phyloP scores from a whole-genome alignment of 441 rosid species.

The Dalechampia spathulata region DNA sequence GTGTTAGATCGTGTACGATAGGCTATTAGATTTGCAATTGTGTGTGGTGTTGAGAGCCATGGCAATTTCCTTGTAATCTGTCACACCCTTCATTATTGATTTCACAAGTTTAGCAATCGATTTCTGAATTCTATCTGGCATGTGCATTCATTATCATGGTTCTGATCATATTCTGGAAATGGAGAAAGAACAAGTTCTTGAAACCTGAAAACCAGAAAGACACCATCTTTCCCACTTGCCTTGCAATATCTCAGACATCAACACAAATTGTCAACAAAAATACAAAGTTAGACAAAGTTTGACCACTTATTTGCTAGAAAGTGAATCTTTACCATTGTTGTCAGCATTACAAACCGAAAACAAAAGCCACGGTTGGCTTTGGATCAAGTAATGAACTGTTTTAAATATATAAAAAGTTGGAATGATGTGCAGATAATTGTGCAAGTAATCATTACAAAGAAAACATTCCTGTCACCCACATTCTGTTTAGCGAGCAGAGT shows the following conservation, averaged over 20 bases:
- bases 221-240: no score
- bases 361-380: no score
- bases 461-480: background rate
- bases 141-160: no score
- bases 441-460: slow-evolving; percentile 6
- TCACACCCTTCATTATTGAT: background rate
- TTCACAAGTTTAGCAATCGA: background rate
- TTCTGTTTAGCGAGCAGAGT: no score
- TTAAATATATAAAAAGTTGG: slow-evolving; percentile 1
- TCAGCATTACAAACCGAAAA: no score
- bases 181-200: background rate
- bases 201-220: background rate
- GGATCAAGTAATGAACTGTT: background rate
- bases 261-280: no score
- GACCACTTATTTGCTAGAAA: no score
- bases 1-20: slow-evolving; percentile 1
- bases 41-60: background rate
- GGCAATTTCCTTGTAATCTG: background rate
- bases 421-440: slow-evolving; percentile 6
- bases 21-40: background rate
- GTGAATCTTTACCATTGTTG: no score
- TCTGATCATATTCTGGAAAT: background rate
- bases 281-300: no score
- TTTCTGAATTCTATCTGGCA: background rate
- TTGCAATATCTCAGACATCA: no score